phyloP scores from a whole-genome alignment of 768 basidiomycete genomes.

The Coprinellus aureogranulatus region DNA sequence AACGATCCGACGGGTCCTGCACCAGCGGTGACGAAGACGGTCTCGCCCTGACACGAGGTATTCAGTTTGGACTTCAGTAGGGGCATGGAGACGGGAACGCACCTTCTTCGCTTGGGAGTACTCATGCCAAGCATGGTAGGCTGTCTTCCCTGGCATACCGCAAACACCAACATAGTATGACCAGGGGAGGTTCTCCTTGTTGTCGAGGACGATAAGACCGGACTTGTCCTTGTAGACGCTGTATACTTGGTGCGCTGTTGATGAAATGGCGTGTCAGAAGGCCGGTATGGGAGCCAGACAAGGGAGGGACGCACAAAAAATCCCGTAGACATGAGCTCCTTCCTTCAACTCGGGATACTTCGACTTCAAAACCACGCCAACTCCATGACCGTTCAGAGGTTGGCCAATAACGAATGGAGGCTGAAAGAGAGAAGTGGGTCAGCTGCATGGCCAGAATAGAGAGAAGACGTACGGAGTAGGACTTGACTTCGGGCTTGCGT shows the following conservation, averaged over 20 bases:
- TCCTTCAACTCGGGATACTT: constrained; percentile 18
- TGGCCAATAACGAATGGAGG: constrained; percentile 10
- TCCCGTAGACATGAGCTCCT: constrained; percentile 7
- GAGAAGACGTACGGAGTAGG: constrained; percentile 11
- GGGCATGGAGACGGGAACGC: constrained; percentile 4
- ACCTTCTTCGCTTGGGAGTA: constrained; percentile 30
- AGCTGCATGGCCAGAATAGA: background rate
- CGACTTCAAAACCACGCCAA: constrained; percentile 24
- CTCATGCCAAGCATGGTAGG: constrained; percentile 29
- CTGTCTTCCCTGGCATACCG: constrained; percentile 34
- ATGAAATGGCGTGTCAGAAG: too few relatives aligned
- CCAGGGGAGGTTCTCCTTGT: constrained; percentile 41
- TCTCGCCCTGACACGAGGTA: too few relatives aligned
- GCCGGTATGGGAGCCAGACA: background rate
- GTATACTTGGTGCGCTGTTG: constrained; percentile 35
- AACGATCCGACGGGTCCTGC: too few relatives aligned
- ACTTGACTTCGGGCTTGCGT: constrained; percentile 24
- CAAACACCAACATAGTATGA: constrained; percentile 35
- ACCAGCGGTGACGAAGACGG: too few relatives aligned
- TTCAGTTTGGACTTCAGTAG: too few relatives aligned
- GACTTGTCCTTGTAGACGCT: constrained; percentile 20
- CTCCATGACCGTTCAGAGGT: constrained; percentile 24
- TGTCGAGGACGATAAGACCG: constrained; percentile 25
- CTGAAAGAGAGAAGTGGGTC: background rate
- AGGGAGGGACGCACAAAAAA: constrained; percentile 1